These are phyloP conservation scores for Xylaria sp. DNA, from an alignment of 2,329 filamentous ascomycete species.

Conservation along the genomic window DNA sequence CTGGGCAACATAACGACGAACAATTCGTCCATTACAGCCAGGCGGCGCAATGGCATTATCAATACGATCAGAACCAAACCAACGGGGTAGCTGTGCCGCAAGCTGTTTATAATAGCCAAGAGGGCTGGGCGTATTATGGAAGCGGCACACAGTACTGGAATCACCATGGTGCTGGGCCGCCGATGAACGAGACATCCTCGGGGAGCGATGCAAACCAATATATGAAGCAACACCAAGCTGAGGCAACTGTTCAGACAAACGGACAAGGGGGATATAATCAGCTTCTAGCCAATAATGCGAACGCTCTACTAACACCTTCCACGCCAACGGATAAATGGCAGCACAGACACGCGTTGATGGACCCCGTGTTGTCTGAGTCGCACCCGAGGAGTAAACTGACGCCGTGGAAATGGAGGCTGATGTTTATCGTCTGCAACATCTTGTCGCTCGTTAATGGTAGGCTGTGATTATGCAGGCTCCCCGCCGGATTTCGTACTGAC, in stretches of 20 bases:
- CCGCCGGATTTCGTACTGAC: conserved; percentile 17
- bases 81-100: conserved; percentile 31
- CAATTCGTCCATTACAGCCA: conserved; percentile 15
- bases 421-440: conserved; percentile 40
- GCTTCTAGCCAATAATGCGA: neutral
- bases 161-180: conserved; percentile 21
- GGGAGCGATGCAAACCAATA: conserved; percentile 14
- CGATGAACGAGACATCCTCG: conserved; percentile 1
- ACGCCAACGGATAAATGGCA: conserved; percentile 27
- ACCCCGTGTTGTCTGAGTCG: conserved; percentile 25
- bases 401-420: conserved; percentile 41
- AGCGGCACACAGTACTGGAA: conserved; percentile 32
- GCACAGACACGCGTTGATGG: conserved; percentile 28
- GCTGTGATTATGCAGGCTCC: conserved; percentile 18
- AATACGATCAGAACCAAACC: conserved; percentile 11
- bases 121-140: conserved; percentile 24
- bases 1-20: neutral
- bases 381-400: conserved; percentile 38
- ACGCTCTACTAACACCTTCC: neutral
- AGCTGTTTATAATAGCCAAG: conserved; percentile 26
- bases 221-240: conserved; percentile 19
- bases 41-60: conserved; percentile 26
- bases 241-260: conserved; percentile 5
- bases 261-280: conserved; percentile 5
- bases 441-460: conserved; percentile 43